Base-by-base conservation (phyloP, 306 rosid genomes). In the Prunus campanulata region DNA sequence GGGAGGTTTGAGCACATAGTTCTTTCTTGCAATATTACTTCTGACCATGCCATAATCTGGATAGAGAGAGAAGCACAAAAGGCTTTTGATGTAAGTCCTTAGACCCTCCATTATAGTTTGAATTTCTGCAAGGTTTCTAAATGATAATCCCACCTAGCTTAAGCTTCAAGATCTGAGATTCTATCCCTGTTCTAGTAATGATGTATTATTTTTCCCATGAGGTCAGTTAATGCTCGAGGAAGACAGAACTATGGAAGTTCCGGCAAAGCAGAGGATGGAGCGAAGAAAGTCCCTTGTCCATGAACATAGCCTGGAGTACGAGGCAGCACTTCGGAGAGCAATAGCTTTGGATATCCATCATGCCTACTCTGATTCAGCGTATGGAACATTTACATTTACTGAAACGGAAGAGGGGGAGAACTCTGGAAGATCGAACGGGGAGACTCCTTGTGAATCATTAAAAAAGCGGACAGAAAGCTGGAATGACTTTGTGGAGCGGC, bases 1-100 rank as follows among this genome's bases (percentile, higher is more conserved):
- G 97, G 96, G 85, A 91, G 99, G 75, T 95, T 95, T 71, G 99
- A 95, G 75, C 97, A 90, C 76, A 12, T 92, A 52, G 99, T 95
- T 80, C 89, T 95, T 80, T 92, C 99, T 74, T 95, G 99, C 88
- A 89, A 95, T 78, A 91, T 93, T 68, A 83, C 88, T 68, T 50
- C 93, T 51, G 97, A 95, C 75, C 99, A 95, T 80, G 92, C 93
- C 68, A 89, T 92, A 76, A 81, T 95, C 74, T 90, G 97, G 99
- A 88, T 95, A 22, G 97, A 95, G 87, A 89, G 88, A 77, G 99
- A 92, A 91, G 84, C 99, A 60, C 90, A 78, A 72, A 54, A 78
- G 81, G 97, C 99, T 62, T 84, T 89, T 74, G 71, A 90, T 76
- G 99, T 95, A 88, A 88, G 97, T 78, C 57, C 71, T 63, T 66